Conservation (phyloP, 257 asterid species). For the Parsonsia alboflavescens region DNA sequence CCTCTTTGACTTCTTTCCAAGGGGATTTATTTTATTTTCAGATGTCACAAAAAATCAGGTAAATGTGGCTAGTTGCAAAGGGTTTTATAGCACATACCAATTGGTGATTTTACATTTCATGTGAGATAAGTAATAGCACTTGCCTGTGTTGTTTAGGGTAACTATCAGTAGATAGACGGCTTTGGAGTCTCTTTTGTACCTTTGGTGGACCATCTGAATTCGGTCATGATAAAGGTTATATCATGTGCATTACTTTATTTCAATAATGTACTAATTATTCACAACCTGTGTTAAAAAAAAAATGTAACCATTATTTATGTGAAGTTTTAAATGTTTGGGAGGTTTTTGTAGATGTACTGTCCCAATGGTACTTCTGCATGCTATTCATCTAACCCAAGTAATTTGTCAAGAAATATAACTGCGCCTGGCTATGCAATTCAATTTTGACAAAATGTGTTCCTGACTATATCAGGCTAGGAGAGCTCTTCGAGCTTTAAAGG, state of each 20-base stretch:
- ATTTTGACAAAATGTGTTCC: background rate
- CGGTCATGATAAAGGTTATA: background rate
- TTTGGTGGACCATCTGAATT: background rate
- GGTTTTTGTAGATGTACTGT: background rate
- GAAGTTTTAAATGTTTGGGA: background rate
- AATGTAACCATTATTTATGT: too few relatives aligned
- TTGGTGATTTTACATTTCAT: background rate
- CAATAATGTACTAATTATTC: background rate
- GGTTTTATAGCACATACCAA: background rate
- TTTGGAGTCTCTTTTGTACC: background rate
- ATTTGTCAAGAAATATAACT: background rate
- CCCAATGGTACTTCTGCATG: background rate
- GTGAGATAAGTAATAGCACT: background rate
- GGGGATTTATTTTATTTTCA: too few relatives aligned
- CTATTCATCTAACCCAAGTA: background rate
- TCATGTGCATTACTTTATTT: background rate
- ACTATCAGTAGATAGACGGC: background rate
- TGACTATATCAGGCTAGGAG: constrained; percentile 72
- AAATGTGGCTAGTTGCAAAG: background rate
- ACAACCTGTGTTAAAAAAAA: background rate
- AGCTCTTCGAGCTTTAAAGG: constrained; percentile 94
- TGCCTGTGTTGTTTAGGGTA: background rate
- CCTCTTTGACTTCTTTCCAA: background rate
- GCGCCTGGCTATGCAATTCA: background rate
- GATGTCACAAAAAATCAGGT: too few relatives aligned